These are phyloP conservation scores for Cyclospora cayetanensis DNA, from an alignment of 169 alveolate genomes.

Conservation along the genomic window DNA sequence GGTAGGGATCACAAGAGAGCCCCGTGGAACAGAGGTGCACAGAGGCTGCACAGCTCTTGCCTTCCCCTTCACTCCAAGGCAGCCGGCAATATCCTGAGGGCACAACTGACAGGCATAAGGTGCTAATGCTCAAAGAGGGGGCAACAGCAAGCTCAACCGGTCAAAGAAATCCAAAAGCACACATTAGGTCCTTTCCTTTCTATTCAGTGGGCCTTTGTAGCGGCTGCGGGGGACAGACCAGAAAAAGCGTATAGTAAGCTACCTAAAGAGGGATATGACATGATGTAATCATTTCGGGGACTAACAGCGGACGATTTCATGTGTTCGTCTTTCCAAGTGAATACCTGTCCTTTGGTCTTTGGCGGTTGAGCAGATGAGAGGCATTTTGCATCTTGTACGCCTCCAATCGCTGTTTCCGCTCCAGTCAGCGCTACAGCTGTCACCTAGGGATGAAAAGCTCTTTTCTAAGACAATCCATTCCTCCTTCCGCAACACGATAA, in stretches of 20 bases:
- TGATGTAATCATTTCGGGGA: too few species aligned
- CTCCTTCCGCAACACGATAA: slow-evolving; percentile 4
- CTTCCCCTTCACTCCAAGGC: slow-evolving; percentile 32
- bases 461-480: slow-evolving; percentile 32
- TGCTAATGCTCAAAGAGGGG: too few species aligned
- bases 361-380: background rate
- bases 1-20: slow-evolving; percentile 6
- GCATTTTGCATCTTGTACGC: slow-evolving; percentile 18
- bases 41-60: slow-evolving; percentile 34
- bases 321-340: too few species aligned
- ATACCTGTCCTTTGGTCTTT: slow-evolving; percentile 3
- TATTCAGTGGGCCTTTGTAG: too few species aligned
- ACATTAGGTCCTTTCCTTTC: too few species aligned
- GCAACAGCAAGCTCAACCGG: too few species aligned
- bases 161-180: too few species aligned
- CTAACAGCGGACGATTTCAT: too few species aligned
- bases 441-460: background rate
- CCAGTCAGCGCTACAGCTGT: background rate
- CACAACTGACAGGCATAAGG: too few species aligned
- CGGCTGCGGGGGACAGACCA: too few species aligned
- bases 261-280: too few species aligned
- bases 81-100: background rate
- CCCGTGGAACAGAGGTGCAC: slow-evolving; percentile 15
- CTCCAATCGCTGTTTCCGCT: slow-evolving; percentile 34
- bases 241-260: too few species aligned